phyloP scores from a whole-genome alignment of 768 basidiomycete species.

The Pleurotus sapidus region DNA sequence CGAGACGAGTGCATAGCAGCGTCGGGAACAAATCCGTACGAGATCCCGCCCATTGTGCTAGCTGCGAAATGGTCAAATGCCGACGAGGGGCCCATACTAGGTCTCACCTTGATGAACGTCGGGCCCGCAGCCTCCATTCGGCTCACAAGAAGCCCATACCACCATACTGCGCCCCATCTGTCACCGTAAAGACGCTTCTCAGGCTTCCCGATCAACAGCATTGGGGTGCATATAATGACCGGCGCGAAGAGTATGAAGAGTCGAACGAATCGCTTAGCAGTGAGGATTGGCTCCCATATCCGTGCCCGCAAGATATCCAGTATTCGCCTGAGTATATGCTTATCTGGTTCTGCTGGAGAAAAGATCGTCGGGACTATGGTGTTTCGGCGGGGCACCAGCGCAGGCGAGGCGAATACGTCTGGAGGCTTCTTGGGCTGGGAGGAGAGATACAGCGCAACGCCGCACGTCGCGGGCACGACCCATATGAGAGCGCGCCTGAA shows the following conservation, averaged over 20 bases:
- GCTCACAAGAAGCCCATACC: constrained; percentile 86
- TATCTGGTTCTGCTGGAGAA: constrained; percentile 67
- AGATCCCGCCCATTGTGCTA: constrained; percentile 98
- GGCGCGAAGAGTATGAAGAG: constrained; percentile 85
- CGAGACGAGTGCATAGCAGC: constrained; percentile 79
- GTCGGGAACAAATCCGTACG: constrained; percentile 92
- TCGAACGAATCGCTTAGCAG: constrained; percentile 77
- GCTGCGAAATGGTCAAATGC: constrained; percentile 38
- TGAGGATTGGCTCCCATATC: constrained; percentile 85
- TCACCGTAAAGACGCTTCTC: constrained; percentile 63
- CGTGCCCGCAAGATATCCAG: constrained; percentile 45
- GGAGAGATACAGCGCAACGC: constrained; percentile 46
- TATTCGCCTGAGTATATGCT: constrained; percentile 43
- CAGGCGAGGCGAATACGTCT: constrained; percentile 47
- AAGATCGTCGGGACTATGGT: constrained; percentile 39
- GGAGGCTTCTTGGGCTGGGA: constrained; percentile 37
- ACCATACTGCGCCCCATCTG: constrained; percentile 94
- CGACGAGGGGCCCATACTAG: constrained; percentile 7
- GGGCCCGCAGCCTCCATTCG: constrained; percentile 96
- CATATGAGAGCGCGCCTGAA: constrained; percentile 39
- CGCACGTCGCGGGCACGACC: constrained; percentile 57
- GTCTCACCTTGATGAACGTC: constrained; percentile 88
- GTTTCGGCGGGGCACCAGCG: constrained; percentile 38
- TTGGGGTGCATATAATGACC: constrained; percentile 78
- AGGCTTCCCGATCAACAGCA: constrained; percentile 70